Conservation (phyloP, 1,284 basidiomycete species). For the Papiliotrema nemorosa region DNA sequence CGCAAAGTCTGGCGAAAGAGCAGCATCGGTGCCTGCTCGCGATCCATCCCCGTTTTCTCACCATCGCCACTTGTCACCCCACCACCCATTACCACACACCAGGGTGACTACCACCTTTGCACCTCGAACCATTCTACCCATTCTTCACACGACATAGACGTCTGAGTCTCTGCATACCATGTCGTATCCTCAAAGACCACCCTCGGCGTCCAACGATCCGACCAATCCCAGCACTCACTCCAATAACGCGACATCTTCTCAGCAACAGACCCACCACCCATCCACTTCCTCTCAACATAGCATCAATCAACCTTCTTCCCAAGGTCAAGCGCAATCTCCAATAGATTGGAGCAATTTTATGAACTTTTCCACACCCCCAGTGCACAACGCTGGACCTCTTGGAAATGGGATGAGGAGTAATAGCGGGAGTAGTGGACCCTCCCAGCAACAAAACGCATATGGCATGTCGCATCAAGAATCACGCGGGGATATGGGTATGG, state of each 20-base stretch:
- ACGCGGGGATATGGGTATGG: background rate
- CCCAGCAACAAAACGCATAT: background rate
- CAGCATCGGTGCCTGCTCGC: too few species aligned
- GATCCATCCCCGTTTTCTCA: background rate
- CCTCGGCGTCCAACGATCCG: background rate
- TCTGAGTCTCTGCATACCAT: background rate
- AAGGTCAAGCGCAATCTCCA: conserved; percentile 17
- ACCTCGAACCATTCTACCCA: background rate
- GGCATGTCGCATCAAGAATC: background rate
- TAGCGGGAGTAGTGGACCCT: background rate
- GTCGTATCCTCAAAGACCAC: conserved; percentile 1
- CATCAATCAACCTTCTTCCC: background rate
- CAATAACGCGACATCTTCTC: background rate
- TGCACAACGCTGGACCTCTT: conserved; percentile 11
- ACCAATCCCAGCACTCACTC: background rate
- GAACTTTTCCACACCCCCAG: conserved; percentile 37
- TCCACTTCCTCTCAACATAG: conserved; percentile 1
- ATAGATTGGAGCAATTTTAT: conserved; percentile 39
- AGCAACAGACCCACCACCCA: background rate
- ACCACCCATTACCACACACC: background rate
- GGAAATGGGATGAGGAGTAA: conserved; percentile 11
- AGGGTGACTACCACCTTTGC: background rate
- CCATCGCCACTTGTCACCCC: background rate
- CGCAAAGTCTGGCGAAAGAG: too few species aligned
- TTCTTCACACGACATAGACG: background rate